Base-by-base conservation (phyloP, 257 asterid species). In the Solanum chilense region DNA sequence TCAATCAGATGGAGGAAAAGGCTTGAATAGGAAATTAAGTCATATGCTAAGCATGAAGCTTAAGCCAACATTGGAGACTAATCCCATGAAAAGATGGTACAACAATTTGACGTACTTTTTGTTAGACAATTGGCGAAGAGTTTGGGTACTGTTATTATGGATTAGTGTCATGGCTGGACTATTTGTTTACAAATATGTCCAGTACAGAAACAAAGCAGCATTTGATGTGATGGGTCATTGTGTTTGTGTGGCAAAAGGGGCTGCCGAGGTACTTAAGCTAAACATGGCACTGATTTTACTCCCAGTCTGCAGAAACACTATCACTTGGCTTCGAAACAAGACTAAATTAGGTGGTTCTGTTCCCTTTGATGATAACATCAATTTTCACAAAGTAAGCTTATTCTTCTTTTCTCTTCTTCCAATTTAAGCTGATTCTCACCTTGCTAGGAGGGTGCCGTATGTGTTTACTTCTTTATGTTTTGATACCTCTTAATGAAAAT, bases 211-310 rank as follows among this genome's bases (percentile, higher is more conserved):
- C 31, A 88, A 90, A 68, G 92, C 88, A 15, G 98, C 31, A 0
- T 97, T 92, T 49, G 89, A 82, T 0, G 96, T 97, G 1, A 93
- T 95, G 97, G 99, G 99, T 14, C 91, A 88, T 18, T 97, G 99
- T 49, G 98, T 97, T 82, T 94, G 98, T 90, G 7, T 94, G 75
- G 99, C 99, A 8, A 97, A 97, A 86, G 99, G 99, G 1, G 99
- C 96, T 0, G 99, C 99, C 12, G 99, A 97, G 92, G 93, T 95
- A 7, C 94, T 95, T 42, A 97, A 95, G 93, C 91, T 97, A 20
- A 97, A 97, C 93, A 97, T 97, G 99, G 98, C 98, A 1, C 47
- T 97, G 31, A 94, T 97, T 41, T 70, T 97, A 49, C 91, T 97
- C 0, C 98, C 98, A 1, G 98, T 97, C 12, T 97, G 98, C 83